A percentile compares a stretch with the other conserved stretches of the same genome.
Evolutionary conservation across 139 green algal genomes (phyloP).

Genomic region (Chlamydomonas schloesseri): DNA sequence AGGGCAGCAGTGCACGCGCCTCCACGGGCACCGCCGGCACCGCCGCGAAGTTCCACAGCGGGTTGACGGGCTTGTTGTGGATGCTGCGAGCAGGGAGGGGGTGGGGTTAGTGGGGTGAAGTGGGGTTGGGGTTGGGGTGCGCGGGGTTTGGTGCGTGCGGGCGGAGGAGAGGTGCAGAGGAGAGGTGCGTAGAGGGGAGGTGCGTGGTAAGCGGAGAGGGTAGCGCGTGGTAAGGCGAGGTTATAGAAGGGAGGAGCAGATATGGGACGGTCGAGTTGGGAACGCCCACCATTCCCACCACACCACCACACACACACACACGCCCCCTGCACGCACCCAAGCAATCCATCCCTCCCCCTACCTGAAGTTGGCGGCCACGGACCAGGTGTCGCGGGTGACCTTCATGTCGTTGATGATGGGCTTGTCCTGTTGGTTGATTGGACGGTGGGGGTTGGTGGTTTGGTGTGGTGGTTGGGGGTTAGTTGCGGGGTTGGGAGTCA

Average conservation of each 20-base stretch:
- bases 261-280: too few species aligned
- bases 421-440: constrained; percentile 40
- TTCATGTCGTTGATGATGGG: constrained; percentile 82
- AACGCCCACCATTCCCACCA: too few species aligned
- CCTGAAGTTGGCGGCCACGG: constrained; percentile 53
- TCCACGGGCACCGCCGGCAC: constrained; percentile 75
- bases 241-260: too few species aligned
- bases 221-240: too few species aligned
- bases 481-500: background rate
- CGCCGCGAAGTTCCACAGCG: constrained; percentile 77
- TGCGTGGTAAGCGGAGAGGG: too few species aligned
- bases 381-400: constrained; percentile 59
- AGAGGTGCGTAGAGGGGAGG: background rate
- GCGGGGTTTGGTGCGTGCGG: background rate
- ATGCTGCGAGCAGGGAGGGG: constrained; percentile 65
- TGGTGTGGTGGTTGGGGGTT: background rate
- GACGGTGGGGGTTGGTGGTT: too few species aligned
- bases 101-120: too few species aligned
- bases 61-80: constrained; percentile 88
- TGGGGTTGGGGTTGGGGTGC: background rate
- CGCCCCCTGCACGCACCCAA: too few species aligned
- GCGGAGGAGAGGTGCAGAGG: background rate
- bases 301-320: too few species aligned
- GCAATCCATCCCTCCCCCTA: constrained; percentile 14
- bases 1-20: constrained; percentile 79